Base-by-base conservation (phyloP, 768 basidiomycete species). In the Grammothele lineata region DNA sequence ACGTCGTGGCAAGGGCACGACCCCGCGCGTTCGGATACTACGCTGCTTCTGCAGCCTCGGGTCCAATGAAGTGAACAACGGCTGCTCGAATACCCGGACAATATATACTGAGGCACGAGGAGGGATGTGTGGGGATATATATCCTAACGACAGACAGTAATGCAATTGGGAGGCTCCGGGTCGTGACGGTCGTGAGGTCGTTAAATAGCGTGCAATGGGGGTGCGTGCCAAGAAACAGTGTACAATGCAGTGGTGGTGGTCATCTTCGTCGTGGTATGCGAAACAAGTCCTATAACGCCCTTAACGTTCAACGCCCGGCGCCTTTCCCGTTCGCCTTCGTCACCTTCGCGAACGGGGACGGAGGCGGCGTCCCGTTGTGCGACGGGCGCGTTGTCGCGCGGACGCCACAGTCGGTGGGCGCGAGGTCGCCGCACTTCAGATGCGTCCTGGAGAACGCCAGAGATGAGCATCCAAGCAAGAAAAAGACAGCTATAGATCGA, bases 371-470 rank as follows among this genome's bases (percentile, higher is more conserved):
- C 26, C 17, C 15, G 19, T 51, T 17, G 11, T 44, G 34, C 6
- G 35, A 39, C 43, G 5, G 35, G 11, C 30, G 43, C 10, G 61
- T 56, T 22, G 62, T 40, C 18, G 73, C 70, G 32, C 76, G 78
- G n/a, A 80, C 45, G 17, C 85, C 88, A 57, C 90, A 92, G 63
- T 92, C 84, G 43, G 75, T 71, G 9, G 90, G 89, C 11, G 90
- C 89, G 37, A 77, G 58, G 61, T 93, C 90, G 15, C 89, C 90
- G 57, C 91, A 93, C 61, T 90, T 91, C 53, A 88, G 74, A 60
- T 93, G 90, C n/a, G 86, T 77, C 57, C 89, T 88, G 56, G 5
- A 17, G 36, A 40, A 22, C n/a, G 34, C 41, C 36, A 42, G 42
- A 5, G 11, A 32, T 41, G 25, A 43, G 36, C 34, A 25, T n/a